Evolutionary conservation across 169 alveolate species (phyloP), one percentile per base, ranked within the genome.

Genomic region (Plasmodium adleri): DNA sequence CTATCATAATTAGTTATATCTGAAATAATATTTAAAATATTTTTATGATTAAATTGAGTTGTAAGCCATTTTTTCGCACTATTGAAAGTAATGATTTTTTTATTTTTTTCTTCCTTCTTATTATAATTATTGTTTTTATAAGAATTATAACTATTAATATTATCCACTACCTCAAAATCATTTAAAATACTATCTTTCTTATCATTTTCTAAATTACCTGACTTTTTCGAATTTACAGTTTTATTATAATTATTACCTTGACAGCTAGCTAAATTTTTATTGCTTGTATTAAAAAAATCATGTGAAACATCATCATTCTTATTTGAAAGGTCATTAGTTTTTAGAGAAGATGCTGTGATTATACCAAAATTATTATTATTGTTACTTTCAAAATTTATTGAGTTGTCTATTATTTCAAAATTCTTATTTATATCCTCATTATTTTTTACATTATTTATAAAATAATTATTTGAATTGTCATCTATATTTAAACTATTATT

Each of bases 61-160:
- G 86, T 83, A 22, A 83, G 73, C 91, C 91, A 83, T 47, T 52
- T 83, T 43, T 83, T 83, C 13, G 91, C 91, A 17, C 71, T 83
- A 56, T 83, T 83, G 59, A 83, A 83, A 24, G 52, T 83, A 39
- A 83, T 50, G 1, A 83, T 32, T 47, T 83, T 83, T 10, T 83
- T 83, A 83, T 83, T 83, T 58, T 83, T 83, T 56, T 83, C 86
- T 28, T 83, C 91, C 20, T 83, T 70, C 50, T 83, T 83, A 13
- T 28, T 15, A 39, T 54, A 28, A 43, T 47, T 80, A 58, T 71
- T 15, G 12, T 72, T 49, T 50, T n/a, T 49, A 13, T 50, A 24
- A 1, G 26, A 13, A 59, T 43, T 56, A 6, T 49, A 52, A 70
- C 26, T 22, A 12, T 62, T 24, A 62, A 22, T 62, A 20, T 62